Base-by-base conservation (phyloP, 768 basidiomycete genomes). In the Phylloporus sp. region DNA sequence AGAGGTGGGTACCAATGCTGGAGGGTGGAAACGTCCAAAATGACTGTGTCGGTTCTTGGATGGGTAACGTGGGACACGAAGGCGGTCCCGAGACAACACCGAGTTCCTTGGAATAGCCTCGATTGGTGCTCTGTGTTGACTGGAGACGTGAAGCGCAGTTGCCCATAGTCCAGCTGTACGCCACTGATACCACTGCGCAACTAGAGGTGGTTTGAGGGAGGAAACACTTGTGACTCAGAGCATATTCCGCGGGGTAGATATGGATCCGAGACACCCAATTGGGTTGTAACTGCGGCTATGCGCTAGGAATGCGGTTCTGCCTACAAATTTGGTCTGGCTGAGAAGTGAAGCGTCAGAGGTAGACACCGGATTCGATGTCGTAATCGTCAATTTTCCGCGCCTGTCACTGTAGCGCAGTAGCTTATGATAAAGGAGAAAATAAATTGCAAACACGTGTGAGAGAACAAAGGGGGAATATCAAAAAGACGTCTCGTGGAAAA, bases 1-100 rank as follows among this genome's bases (percentile, higher is more conserved):
- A 65, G 34, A 20, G 31, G 23, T 62, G 49, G 2, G 61, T 55
- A 3, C 79, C 69, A 15, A 85, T 74, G 15, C 73, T 61, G 0
- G 82, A 74, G 0, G 72, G 70, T 2, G 85, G 84, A 9, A 74
- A 60, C 8, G 76, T 77, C 88, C 88, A 91, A 60, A 83, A 88
- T 1, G 88, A 75, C 15, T 67, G 61, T 0, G 80, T 80, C 3
- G 84, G 79, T 51, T 79, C 73, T 2, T 70, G 61, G 2, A 77
- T 67, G 12, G 88, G 88, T 10, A 88, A 62, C 0, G 79, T 80
- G 1, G 34, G 70, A 16, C 49, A 56, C 3, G 53, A 15, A 24
- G 35, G 34, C 16, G 23, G 35, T 10, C 45, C 47, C 28, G 26
- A 36, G 38, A 31, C 0, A 38, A 26, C 6, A 22, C 4, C 35